Evolutionary conservation across 148 eudicot species (phyloP), one percentile per base, ranked within the genome.

Genomic region (Arctostaphylos glauca): DNA sequence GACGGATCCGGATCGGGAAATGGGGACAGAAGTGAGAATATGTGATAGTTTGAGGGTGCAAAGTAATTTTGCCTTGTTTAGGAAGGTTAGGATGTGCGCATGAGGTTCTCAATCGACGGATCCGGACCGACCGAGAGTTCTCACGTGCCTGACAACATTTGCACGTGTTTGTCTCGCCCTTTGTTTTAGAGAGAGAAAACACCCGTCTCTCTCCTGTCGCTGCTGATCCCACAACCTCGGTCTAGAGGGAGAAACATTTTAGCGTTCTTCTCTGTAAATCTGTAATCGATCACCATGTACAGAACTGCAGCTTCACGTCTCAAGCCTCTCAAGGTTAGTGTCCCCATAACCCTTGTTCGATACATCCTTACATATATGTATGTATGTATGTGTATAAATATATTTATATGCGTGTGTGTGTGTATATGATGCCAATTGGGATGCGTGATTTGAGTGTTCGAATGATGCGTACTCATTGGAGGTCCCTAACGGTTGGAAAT

Each of bases 221-320:
- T n/a, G 79, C 60, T 13, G 25, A 23, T 52, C n/a, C 19, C 79
- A 77, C 58, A 55, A 41, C 23, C 18, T 50, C 3, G 38, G 55
- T 23, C 78, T 21, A 23, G 56, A 41, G 67, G 55, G 49, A 55
- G 80, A 77, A 56, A 78, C 66, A 55, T 79, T 21, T 10, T 41
- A 68, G 75, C 60, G 64, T 68, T 80, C 64, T 80, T 54, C 19
- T 9, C 49, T 2, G 47, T 48, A 50, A 68, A 10, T 9, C 49
- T 2, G 47, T 48, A 50, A 68, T 67, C 49, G 18, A 80, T 81
- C 77, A 41, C 47, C 81, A 88, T 88, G 90, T 84, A 88, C 74
- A 84, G 90, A 83, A 71, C 79, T 5, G 84, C 89, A 48, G 84
- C 84, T 64, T 86, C 90, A 25, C 87, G 90, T 59, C 77, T 88